Evolutionary conservation across 768 basidiomycete genomes (phyloP).

Genomic region (Strobilomyces echinocephalus): DNA sequence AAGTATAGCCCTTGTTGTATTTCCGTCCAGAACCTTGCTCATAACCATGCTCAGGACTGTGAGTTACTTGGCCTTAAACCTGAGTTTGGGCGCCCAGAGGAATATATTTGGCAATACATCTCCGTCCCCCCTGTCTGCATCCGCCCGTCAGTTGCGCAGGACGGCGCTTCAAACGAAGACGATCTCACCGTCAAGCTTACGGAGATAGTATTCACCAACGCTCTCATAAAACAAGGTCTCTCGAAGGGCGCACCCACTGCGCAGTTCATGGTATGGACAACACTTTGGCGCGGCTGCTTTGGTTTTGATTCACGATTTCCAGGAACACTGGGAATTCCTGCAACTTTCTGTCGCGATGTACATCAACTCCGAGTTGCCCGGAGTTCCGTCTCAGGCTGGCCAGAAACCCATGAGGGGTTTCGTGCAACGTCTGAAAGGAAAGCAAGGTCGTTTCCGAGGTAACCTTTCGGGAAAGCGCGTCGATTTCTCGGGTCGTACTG

Average conservation of each 20-base stretch:
- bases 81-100: conserved; percentile 85
- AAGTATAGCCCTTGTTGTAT: conserved; percentile 43
- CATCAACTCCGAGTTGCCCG: conserved; percentile 95
- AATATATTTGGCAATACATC: conserved; percentile 98
- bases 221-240: conserved; percentile 85
- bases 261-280: conserved; percentile 69
- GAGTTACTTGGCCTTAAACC: conserved; percentile 91
- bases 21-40: not conserved
- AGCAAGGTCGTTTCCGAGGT: conserved; percentile 97
- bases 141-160: conserved; percentile 94
- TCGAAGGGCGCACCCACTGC: conserved; percentile 83
- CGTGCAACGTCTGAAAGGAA: conserved; percentile 96
- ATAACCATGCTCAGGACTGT: conserved; percentile 63
- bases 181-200: conserved; percentile 96
- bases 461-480: conserved; percentile 99
- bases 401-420: conserved; percentile 97
- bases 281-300: not conserved
- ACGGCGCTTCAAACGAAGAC: conserved; percentile 97
- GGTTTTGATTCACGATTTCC: not conserved
- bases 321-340: conserved; percentile 99
- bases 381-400: conserved; percentile 79
- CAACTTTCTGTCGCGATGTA: conserved; percentile 95
- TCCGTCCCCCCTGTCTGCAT: conserved; percentile 98
- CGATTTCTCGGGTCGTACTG: conserved; percentile 96
- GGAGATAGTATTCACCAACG: conserved; percentile 94